phyloP scores from a whole-genome alignment of 805 yeast species.

The Saccharomycopsis vini region DNA sequence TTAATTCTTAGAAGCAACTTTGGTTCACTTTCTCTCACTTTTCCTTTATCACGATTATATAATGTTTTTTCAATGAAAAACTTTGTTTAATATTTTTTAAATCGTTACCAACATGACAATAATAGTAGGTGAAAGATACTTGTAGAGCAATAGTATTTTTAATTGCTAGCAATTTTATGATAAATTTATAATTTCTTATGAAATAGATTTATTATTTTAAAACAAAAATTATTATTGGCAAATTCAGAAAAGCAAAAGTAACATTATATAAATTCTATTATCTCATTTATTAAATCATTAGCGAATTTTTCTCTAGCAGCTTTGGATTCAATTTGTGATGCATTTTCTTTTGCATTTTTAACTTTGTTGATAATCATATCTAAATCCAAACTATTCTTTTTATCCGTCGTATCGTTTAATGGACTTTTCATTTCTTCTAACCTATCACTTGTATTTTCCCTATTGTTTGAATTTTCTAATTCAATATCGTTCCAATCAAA shows the following conservation, averaged over 20 bases:
- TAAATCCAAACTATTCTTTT: conserved; percentile 4
- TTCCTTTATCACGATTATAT: background rate
- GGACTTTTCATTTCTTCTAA: background rate
- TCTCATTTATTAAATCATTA: conserved; percentile 13
- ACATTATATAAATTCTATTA: conserved; percentile 9
- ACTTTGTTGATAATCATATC: conserved; percentile 10
- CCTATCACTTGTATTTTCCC: background rate
- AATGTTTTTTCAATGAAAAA: conserved; percentile 7
- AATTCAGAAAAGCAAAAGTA: too few species aligned
- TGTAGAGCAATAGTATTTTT: too few species aligned
- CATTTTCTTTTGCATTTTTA: conserved; percentile 15
- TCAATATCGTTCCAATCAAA: conserved; percentile 17
- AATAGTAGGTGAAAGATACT: background rate
- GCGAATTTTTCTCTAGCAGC: conserved; percentile 14
- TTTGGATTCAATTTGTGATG: conserved; percentile 7
- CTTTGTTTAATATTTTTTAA: conserved; percentile 11
- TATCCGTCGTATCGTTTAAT: background rate
- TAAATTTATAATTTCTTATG: too few species aligned
- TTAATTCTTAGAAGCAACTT: too few species aligned
- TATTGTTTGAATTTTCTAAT: background rate
- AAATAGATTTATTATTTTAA: background rate
- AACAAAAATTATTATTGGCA: too few species aligned
- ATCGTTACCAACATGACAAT: background rate
- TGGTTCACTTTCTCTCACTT: background rate
- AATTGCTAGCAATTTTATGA: too few species aligned